These are phyloP conservation scores for Plasmodium ovale DNA, from an alignment of 169 alveolate species.

Conservation along the genomic window DNA sequence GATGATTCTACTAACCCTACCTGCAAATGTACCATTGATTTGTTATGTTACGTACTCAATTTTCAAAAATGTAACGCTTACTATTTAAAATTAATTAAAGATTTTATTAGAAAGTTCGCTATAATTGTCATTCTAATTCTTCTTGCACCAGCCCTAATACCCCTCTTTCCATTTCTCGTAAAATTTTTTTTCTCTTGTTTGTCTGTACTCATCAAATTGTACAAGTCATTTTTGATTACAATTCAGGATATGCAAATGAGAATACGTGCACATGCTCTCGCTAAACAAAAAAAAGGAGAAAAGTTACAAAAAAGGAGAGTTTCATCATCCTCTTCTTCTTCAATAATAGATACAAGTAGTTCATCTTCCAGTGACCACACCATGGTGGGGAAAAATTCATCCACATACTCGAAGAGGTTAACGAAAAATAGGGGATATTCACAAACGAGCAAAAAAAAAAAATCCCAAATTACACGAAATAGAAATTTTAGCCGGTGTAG, in stretches of 20 bases:
- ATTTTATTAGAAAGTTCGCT: slow-evolving; percentile 22
- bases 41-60: slow-evolving; percentile 43
- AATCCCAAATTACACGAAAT: background rate
- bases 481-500: background rate
- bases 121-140: slow-evolving; percentile 41
- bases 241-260: background rate
- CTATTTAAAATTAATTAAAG: slow-evolving; percentile 27
- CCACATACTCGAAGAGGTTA: background rate
- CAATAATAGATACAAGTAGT: slow-evolving; percentile 48
- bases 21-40: slow-evolving; percentile 39
- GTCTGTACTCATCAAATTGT: slow-evolving; percentile 18
- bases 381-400: background rate
- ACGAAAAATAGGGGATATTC: background rate
- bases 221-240: slow-evolving; percentile 3
- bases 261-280: background rate
- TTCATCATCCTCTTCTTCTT: slow-evolving; percentile 31
- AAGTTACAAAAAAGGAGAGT: background rate
- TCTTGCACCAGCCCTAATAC: slow-evolving; percentile 68
- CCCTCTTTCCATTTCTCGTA: slow-evolving; percentile 49
- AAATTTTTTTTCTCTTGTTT: slow-evolving; percentile 30
- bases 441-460: background rate
- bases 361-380: slow-evolving; percentile 9
- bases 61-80: slow-evolving; percentile 30
- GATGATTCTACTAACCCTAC: slow-evolving; percentile 15
- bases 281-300: slow-evolving; percentile 8